Conservation (phyloP, 1,284 basidiomycete species). For the Wolfiporia cocos region DNA sequence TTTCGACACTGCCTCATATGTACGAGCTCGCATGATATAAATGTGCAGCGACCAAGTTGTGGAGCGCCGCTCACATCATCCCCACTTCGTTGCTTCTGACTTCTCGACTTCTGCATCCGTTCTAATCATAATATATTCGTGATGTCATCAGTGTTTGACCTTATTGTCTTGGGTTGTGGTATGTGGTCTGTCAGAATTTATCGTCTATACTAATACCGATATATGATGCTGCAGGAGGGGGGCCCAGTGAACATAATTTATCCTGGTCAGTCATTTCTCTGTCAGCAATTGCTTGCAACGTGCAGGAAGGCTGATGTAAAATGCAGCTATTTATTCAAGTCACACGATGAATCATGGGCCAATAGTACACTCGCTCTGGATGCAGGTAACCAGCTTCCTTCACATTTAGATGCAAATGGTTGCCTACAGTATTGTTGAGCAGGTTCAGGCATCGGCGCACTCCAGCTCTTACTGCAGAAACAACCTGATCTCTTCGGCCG, state of each 20-base stretch:
- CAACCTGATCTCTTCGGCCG: constrained; percentile 47
- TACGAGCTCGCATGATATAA: too few species aligned
- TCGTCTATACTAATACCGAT: not conserved
- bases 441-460: constrained; percentile 70
- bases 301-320: not conserved
- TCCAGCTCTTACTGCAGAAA: constrained; percentile 44
- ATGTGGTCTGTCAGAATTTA: constrained; percentile 6
- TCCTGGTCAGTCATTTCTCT: constrained; percentile 47
- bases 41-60: too few species aligned
- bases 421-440: too few species aligned
- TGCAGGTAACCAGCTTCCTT: constrained; percentile 51
- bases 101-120: too few species aligned
- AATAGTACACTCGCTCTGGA: constrained; percentile 69
- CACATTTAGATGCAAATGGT: too few species aligned
- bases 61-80: too few species aligned
- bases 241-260: constrained; percentile 69
- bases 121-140: too few species aligned
- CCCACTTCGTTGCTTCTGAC: too few species aligned
- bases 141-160: too few species aligned
- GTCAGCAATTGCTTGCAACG: constrained; percentile 2
- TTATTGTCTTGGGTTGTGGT: constrained; percentile 68
- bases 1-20: too few species aligned
- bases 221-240: constrained; percentile 48
- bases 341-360: constrained; percentile 48
- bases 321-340: constrained; percentile 67